These are phyloP conservation scores for Vigna reflexopilosa DNA, from an alignment of 306 rosid genomes.

Conservation along the genomic window DNA sequence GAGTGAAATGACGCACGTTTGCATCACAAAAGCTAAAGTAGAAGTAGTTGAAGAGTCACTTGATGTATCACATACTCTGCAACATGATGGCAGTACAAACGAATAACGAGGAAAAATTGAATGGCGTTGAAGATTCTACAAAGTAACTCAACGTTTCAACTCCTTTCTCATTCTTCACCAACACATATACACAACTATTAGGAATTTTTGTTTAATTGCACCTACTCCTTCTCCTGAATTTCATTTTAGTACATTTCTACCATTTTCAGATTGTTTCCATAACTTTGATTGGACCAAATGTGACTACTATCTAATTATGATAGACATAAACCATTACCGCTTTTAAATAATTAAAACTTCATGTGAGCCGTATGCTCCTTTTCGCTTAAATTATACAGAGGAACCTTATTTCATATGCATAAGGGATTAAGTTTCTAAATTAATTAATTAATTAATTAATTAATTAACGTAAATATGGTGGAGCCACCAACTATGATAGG, in stretches of 20 bases:
- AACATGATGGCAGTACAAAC: background rate
- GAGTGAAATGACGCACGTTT: background rate
- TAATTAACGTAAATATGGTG: constrained; percentile 41
- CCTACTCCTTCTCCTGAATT: too few relatives aligned
- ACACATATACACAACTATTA: too few relatives aligned
- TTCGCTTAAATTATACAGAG: too few relatives aligned
- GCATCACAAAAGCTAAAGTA: background rate
- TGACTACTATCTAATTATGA: background rate
- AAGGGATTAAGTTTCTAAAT: background rate
- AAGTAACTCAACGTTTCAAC: background rate
- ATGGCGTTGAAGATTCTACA: background rate
- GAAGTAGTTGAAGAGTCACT: constrained; percentile 4
- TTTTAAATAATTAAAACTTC: background rate
- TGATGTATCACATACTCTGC: background rate
- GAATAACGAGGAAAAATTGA: background rate
- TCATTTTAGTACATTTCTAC: too few relatives aligned
- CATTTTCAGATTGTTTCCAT: too few relatives aligned
- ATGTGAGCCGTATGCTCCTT: background rate
- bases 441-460: constrained; percentile 14
- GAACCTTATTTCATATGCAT: too few relatives aligned
- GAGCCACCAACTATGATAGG: constrained; percentile 53
- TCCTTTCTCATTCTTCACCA: too few relatives aligned
- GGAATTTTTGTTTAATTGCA: too few relatives aligned
- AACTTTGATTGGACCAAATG: background rate
- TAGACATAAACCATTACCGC: background rate